Evolutionary conservation across 768 basidiomycete genomes (phyloP), one percentile per base, ranked within the genome.

Genomic region (Amanita subjunquillea): DNA sequence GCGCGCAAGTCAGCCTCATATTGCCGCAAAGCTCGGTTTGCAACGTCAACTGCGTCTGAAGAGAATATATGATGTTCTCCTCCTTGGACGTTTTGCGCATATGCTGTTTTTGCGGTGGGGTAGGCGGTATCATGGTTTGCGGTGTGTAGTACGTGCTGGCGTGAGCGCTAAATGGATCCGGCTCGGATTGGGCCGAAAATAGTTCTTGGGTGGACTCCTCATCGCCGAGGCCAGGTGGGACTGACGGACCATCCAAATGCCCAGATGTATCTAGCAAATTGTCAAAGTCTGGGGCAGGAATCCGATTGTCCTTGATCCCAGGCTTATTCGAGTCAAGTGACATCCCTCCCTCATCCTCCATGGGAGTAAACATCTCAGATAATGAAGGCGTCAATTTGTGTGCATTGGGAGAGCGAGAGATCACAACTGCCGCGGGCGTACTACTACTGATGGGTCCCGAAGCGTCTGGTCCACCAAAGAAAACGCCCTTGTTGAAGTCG

Each of bases 81-180:
- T 86, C 86, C 54, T 80, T 82, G 3, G 85, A 87, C 0, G 80
- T 75, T 55, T 74, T 82, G 39, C 84, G 76, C 5, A 68, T 67
- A 57, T 84, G 84, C 20, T 48, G 53, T 3, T 59, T 62, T 34
- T 70, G 68, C 0, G 81, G 78, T 17, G 87, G 85, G 0, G 85
- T 83, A 0, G 74, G 71, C 0, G 87, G 85, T 23, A 85, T 81
- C 71, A 83, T 78, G 6, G 80, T 79, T 54, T 85, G 84, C 1
- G 85, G 83, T 0, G 84, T 85, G 60, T 30, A 89, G 61, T 87
- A 89, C 0, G 87, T 85, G 29, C 73, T 82, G 17, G 86, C 84
- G 56, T 86, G 72, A 2, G 78, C 79, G 45, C 79, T 77, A 67
- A 90, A 89, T 2, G 87, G 87, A 62, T 89, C 87, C 6, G 85